Conservation (phyloP, 2,329 filamentous ascomycete genomes). For the Fusarium sacchari region DNA sequence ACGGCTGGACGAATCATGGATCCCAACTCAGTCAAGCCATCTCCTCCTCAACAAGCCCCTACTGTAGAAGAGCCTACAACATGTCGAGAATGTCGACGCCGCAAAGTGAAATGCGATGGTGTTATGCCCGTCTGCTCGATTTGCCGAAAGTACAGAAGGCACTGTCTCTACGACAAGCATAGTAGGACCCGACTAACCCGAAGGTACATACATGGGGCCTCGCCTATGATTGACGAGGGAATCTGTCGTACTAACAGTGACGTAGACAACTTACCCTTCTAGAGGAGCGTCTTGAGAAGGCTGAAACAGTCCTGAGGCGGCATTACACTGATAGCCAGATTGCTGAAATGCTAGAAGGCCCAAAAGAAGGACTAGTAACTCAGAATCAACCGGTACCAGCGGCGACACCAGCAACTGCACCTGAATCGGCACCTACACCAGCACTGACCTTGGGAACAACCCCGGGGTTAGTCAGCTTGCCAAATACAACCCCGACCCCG, state of each 20-base stretch:
- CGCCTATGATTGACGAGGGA: background rate
- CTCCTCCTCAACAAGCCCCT: constrained; percentile 3
- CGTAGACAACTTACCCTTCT: constrained; percentile 32
- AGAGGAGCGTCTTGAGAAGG: constrained; percentile 34
- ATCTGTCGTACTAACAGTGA: constrained; percentile 1
- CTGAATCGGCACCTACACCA: constrained; percentile 1
- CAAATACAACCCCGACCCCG: background rate
- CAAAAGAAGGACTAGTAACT: constrained; percentile 10
- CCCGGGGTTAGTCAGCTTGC: constrained; percentile 11
- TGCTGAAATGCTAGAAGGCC: constrained; percentile 23
- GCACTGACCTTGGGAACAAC: background rate
- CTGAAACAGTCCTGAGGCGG: constrained; percentile 28
- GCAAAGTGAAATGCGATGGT: constrained; percentile 32
- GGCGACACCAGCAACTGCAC: background rate
- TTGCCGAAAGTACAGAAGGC: constrained; percentile 26
- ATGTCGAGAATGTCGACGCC: constrained; percentile 31
- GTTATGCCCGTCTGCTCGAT: constrained; percentile 30
- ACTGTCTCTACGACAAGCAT: constrained; percentile 31
- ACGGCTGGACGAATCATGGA: constrained; percentile 9
- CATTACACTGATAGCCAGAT: constrained; percentile 35
- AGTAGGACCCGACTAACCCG: constrained; percentile 26
- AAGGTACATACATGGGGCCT: constrained; percentile 6
- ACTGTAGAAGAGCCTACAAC: constrained; percentile 18
- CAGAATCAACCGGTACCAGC: constrained; percentile 5
- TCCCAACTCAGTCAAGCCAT: background rate